These are phyloP conservation scores for Stephania japonica DNA, from an alignment of 164 flowering plant genomes.

Conservation along the genomic window DNA sequence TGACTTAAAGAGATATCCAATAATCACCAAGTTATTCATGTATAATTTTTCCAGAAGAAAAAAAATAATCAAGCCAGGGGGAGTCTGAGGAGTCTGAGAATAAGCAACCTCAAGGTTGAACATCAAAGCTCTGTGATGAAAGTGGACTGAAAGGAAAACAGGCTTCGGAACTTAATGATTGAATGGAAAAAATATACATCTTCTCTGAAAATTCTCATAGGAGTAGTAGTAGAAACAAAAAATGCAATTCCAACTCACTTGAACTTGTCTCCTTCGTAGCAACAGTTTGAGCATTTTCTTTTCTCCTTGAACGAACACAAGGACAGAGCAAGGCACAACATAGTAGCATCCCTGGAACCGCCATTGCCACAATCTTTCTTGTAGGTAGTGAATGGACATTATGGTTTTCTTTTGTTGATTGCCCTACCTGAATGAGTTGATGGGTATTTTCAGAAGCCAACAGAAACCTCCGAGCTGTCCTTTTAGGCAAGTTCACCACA, in stretches of 20 bases:
- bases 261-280: conserved; percentile 49
- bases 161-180: not conserved
- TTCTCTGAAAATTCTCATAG: too few relatives aligned
- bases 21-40: not conserved
- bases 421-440: conserved; percentile 9
- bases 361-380: conserved; percentile 36
- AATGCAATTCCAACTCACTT: conserved; percentile 43
- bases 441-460: conserved; percentile 18
- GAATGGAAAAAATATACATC: too few relatives aligned
- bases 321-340: conserved; percentile 59
- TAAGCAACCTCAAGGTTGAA: not conserved
- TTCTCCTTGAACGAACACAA: conserved; percentile 52
- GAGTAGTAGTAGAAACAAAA: not conserved
- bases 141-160: not conserved
- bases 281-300: conserved; percentile 32
- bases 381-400: conserved; percentile 12
- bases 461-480: conserved; percentile 44
- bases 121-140: not conserved
- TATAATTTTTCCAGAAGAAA: not conserved
- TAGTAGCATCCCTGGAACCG: conserved; percentile 41
- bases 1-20: not conserved
- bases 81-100: not conserved
- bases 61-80: not conserved
- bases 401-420: conserved; percentile 17
- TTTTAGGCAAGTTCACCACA: conserved; percentile 34